Percentiles rank a stretch among this genome's conserved stretches.
Evolutionary conservation across 23 red algal genomes (phyloP).

Genomic region (Chondrus crispus): DNA sequence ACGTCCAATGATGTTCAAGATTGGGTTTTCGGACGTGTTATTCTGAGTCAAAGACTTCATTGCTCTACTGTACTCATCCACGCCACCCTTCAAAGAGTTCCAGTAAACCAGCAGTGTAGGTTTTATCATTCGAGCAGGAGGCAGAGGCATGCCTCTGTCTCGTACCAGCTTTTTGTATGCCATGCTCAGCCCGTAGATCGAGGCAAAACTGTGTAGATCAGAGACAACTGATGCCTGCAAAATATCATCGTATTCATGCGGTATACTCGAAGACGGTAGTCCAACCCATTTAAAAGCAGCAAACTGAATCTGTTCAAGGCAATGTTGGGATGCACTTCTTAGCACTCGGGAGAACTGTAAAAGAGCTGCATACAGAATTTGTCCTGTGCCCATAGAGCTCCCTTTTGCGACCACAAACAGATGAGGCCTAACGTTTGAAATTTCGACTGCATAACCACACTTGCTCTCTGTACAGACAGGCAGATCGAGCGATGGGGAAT

Average conservation of each 20-base stretch:
- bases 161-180: not conserved
- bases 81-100: not conserved
- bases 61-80: not conserved
- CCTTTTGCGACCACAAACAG: not conserved
- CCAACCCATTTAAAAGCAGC: too few species aligned
- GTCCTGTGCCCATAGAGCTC: not conserved
- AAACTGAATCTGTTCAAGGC: too few species aligned
- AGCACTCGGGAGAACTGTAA: not conserved
- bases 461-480: too few species aligned
- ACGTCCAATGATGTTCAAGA: not conserved
- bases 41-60: not conserved
- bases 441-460: too few species aligned
- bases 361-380: not conserved
- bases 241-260: too few species aligned
- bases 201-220: too few species aligned
- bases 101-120: not conserved
- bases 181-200: too few species aligned
- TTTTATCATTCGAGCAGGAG: conserved; percentile 1
- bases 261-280: too few species aligned
- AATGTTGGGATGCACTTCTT: not conserved
- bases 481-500: too few species aligned
- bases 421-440: too few species aligned
- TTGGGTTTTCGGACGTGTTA: not conserved
- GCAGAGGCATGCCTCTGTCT: not conserved
- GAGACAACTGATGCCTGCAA: too few species aligned